Percentiles rank a stretch among this genome's conserved stretches.
Evolutionary conservation across 768 basidiomycete genomes (phyloP).

Genomic region (Mycena chlorophos): DNA sequence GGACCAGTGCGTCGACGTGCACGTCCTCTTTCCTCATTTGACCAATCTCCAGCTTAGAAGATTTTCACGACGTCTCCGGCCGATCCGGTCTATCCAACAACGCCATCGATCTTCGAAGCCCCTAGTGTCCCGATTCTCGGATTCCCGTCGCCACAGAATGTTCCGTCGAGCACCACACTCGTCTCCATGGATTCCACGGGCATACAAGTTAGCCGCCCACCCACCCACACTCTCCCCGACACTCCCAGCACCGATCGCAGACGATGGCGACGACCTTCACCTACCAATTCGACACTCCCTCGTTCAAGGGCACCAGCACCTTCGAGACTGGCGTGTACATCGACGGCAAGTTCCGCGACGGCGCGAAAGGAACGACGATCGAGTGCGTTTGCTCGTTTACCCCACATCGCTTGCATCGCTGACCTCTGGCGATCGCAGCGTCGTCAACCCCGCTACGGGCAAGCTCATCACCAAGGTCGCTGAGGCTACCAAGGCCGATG

Average conservation of each 20-base stretch:
- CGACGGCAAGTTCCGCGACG: constrained; percentile 54
- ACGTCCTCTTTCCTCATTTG: too few species aligned
- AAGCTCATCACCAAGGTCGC: constrained; percentile 48
- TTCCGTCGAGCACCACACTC: too few species aligned
- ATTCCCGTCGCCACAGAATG: too few species aligned
- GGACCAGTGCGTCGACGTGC: too few species aligned
- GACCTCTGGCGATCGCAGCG: constrained; percentile 1
- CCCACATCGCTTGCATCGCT: background rate
- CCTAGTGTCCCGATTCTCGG: too few species aligned
- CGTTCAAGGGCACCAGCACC: constrained; percentile 45
- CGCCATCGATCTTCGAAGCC: too few species aligned
- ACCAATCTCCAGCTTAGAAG: too few species aligned
- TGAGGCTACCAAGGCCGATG: constrained; percentile 56
- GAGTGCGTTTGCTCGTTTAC: constrained; percentile 41
- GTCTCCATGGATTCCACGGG: too few species aligned
- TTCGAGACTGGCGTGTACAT: constrained; percentile 60
- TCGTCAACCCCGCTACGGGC: constrained; percentile 22
- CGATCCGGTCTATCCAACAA: too few species aligned
- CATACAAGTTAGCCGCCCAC: background rate
- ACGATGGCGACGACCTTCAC: constrained; percentile 24
- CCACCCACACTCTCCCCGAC: background rate
- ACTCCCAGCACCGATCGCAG: too few species aligned
- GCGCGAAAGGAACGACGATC: constrained; percentile 47
- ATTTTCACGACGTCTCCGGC: too few species aligned
- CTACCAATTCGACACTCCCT: constrained; percentile 41